These are phyloP conservation scores for Coniella vitis DNA, from an alignment of 2,329 filamentous ascomycete species.

Conservation along the genomic window DNA sequence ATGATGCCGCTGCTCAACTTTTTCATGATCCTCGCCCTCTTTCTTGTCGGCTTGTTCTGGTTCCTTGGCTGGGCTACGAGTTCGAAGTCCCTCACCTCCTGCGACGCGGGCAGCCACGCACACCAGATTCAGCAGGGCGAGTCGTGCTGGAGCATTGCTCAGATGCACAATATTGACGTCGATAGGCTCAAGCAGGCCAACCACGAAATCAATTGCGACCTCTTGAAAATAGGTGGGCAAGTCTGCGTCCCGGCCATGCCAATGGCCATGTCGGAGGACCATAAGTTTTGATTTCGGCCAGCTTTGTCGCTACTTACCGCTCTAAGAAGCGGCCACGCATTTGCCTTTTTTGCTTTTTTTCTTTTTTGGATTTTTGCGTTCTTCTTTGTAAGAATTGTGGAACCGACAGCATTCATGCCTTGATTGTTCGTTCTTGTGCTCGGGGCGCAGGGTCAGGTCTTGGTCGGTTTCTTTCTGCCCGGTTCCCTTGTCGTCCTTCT, in stretches of 20 bases:
- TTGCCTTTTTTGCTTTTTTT: too few relatives aligned
- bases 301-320: too few relatives aligned
- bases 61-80: slow-evolving; percentile 28
- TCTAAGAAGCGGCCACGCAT: too few relatives aligned
- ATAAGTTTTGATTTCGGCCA: too few relatives aligned
- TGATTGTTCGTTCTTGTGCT: too few relatives aligned
- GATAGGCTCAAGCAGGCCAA: slow-evolving; percentile 41
- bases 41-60: slow-evolving; percentile 44
- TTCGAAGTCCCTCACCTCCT: slow-evolving; percentile 14
- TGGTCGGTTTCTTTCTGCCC: too few relatives aligned
- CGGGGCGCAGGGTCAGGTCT: too few relatives aligned
- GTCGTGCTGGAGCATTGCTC: slow-evolving; percentile 47
- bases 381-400: too few relatives aligned
- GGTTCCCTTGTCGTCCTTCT: too few relatives aligned
- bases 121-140: slow-evolving; percentile 40
- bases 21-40: slow-evolving; percentile 45
- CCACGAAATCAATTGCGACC: slow-evolving; percentile 39
- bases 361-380: too few relatives aligned
- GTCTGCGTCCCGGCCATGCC: slow-evolving; percentile 16
- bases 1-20: slow-evolving; percentile 53
- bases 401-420: too few relatives aligned
- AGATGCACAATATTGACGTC: slow-evolving; percentile 34
- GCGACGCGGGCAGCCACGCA: slow-evolving; percentile 24
- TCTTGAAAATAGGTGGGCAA: slow-evolving; percentile 30
- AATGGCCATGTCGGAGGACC: background rate